Evolutionary conservation across 1,284 basidiomycete genomes (phyloP).

Genomic region (Ustilago lituana): DNA sequence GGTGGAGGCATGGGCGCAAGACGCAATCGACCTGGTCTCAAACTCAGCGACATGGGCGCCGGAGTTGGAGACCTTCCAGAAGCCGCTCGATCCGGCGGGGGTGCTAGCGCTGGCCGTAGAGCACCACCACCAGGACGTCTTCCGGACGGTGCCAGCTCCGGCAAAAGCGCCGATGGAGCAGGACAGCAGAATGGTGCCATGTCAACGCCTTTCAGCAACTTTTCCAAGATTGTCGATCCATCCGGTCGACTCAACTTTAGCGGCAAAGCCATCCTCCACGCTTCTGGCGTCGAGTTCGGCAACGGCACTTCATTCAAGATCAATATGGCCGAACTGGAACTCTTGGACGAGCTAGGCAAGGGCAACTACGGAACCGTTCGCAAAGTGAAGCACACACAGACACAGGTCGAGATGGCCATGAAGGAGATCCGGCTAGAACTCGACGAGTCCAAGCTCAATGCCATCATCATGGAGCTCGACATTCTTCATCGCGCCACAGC

Average conservation of each 20-base stretch:
- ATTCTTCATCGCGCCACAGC: slow-evolving; percentile 92
- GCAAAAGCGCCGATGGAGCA: slow-evolving; percentile 9
- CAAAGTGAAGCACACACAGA: slow-evolving; percentile 91
- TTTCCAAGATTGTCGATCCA: slow-evolving; percentile 95
- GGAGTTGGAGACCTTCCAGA: slow-evolving; percentile 17
- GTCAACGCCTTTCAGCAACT: slow-evolving; percentile 87
- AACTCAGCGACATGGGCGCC: slow-evolving; percentile 58
- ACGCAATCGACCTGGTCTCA: slow-evolving; percentile 51
- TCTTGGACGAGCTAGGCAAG: slow-evolving; percentile 86
- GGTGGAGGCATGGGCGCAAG: slow-evolving; percentile 31
- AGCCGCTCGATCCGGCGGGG: slow-evolving; percentile 16
- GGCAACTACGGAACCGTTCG: slow-evolving; percentile 98
- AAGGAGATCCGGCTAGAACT: slow-evolving; percentile 99
- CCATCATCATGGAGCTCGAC: slow-evolving; percentile 98
- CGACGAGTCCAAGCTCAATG: slow-evolving; percentile 90
- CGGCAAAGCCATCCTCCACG: slow-evolving; percentile 91
- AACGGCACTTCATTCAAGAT: slow-evolving; percentile 92
- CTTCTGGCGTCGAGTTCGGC: slow-evolving; percentile 91
- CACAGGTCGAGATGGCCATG: slow-evolving; percentile 97
- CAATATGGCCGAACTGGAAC: slow-evolving; percentile 92
- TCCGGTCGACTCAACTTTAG: slow-evolving; percentile 91
- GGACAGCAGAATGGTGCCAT: slow-evolving; percentile 66
- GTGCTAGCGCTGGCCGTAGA: slow-evolving; percentile 75
- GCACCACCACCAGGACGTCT: slow-evolving; percentile 69
- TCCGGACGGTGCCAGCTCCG: slow-evolving; percentile 60